These are phyloP conservation scores for Pseudogymnoascus sp. DNA, from an alignment of 2,329 filamentous ascomycete species.

Conservation along the genomic window DNA sequence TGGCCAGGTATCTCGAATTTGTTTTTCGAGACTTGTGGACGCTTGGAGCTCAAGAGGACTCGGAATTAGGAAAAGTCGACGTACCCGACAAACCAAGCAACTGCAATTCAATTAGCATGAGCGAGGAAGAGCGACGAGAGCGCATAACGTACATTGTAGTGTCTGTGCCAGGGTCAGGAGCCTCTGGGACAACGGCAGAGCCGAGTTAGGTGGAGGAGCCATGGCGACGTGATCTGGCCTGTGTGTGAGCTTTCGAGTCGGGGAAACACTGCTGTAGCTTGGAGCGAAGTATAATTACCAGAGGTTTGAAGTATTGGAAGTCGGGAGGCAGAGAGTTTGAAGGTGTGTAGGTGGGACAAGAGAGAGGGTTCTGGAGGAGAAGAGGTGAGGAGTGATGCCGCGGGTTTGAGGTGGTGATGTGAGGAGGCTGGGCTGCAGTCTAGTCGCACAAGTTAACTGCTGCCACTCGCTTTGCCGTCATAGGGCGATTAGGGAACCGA, in stretches of 20 bases:
- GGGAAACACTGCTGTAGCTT: neutral
- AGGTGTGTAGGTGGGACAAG: neutral
- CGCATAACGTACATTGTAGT: constrained; percentile 66
- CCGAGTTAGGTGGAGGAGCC: constrained; percentile 26
- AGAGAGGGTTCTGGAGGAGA: neutral
- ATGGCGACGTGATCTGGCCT: constrained; percentile 17
- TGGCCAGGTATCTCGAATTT: neutral
- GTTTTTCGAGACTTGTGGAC: neutral
- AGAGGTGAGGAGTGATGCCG: neutral
- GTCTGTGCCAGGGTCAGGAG: constrained; percentile 75
- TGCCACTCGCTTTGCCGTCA: constrained; percentile 5
- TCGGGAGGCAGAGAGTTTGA: neutral
- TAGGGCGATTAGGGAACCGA: constrained; percentile 3
- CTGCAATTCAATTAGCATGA: constrained; percentile 33
- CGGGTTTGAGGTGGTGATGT: neutral
- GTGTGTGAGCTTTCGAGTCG: neutral
- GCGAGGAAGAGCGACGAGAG: constrained; percentile 14
- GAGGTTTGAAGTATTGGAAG: neutral
- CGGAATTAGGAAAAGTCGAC: constrained; percentile 30
- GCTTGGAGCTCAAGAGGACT: neutral
- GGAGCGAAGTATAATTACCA: neutral
- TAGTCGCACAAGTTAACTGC: constrained; percentile 4
- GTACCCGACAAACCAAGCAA: constrained; percentile 77
- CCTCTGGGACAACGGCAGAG: constrained; percentile 38
- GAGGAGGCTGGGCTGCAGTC: constrained; percentile 2